These are phyloP conservation scores for Cornus florida DNA, from an alignment of 148 eudicot species.

Conservation along the genomic window DNA sequence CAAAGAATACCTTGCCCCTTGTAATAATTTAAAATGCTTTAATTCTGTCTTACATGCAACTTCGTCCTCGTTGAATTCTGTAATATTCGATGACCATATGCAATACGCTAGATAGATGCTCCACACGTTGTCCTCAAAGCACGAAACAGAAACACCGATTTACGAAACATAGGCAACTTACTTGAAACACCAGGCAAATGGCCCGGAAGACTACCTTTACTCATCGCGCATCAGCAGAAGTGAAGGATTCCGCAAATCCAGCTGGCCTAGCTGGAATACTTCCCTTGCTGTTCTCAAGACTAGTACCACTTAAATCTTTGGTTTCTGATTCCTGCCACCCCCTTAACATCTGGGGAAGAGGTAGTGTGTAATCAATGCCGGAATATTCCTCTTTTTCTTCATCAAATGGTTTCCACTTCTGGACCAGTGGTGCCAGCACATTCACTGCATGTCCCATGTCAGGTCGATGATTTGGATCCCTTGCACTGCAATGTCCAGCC, in stretches of 20 bases:
- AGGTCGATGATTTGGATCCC: conserved; percentile 79
- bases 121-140: not conserved
- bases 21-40: not conserved
- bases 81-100: not conserved
- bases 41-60: not conserved
- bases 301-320: conserved; percentile 25
- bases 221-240: conserved; percentile 66
- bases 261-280: conserved; percentile 66
- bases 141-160: not conserved
- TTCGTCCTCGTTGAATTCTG: not conserved
- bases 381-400: conserved; percentile 41
- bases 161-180: not conserved
- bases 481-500: conserved; percentile 75
- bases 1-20: not conserved
- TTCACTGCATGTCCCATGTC: conserved; percentile 78
- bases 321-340: conserved; percentile 57
- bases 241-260: conserved; percentile 69
- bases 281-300: conserved; percentile 52
- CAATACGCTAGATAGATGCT: not conserved
- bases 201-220: not conserved
- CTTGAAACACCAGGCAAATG: not conserved
- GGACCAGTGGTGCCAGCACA: conserved; percentile 54
- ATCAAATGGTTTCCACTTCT: conserved; percentile 63
- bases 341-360: conserved; percentile 56
- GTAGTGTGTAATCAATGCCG: conserved; percentile 37